Conservation (phyloP, 169 alveolate species). For the Plasmodium falciparum region DNA sequence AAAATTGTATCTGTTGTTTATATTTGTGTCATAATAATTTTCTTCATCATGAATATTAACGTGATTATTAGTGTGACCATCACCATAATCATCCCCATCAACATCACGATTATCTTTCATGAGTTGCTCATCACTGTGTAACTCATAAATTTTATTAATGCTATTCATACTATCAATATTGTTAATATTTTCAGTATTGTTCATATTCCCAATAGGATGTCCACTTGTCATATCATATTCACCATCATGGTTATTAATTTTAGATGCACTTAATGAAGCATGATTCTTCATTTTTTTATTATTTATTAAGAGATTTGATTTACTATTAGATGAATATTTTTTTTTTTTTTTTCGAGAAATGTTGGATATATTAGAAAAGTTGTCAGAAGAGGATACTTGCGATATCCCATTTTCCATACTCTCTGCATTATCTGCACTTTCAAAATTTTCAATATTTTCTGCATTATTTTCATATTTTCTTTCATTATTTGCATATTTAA, state of each 20-base stretch:
- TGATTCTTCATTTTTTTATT: conserved; percentile 10
- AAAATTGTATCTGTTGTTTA: conserved; percentile 1
- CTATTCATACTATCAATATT: conserved; percentile 1
- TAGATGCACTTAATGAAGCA: neutral
- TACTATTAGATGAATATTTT: conserved; percentile 9
- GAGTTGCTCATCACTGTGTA: neutral
- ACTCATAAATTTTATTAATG: conserved; percentile 4
- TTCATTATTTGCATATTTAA: conserved; percentile 42
- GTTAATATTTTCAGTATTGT: neutral
- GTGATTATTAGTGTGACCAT: neutral
- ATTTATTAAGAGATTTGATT: neutral
- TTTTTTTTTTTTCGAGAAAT: conserved; percentile 13
- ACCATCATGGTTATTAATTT: neutral
- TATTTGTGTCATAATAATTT: conserved; percentile 1
- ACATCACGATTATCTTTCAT: neutral
- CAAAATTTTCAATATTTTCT: no score
- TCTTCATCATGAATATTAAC: neutral
- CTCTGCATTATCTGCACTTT: conserved; percentile 1
- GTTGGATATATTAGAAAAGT: conserved; percentile 37
- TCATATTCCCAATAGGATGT: no score
- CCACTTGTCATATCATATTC: neutral
- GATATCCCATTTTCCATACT: conserved; percentile 25
- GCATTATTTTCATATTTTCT: neutral
- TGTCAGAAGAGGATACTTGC: conserved; percentile 41
- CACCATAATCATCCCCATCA: conserved; percentile 19